Conservation (phyloP, 306 rosid genomes). For the Casuarina glauca region DNA sequence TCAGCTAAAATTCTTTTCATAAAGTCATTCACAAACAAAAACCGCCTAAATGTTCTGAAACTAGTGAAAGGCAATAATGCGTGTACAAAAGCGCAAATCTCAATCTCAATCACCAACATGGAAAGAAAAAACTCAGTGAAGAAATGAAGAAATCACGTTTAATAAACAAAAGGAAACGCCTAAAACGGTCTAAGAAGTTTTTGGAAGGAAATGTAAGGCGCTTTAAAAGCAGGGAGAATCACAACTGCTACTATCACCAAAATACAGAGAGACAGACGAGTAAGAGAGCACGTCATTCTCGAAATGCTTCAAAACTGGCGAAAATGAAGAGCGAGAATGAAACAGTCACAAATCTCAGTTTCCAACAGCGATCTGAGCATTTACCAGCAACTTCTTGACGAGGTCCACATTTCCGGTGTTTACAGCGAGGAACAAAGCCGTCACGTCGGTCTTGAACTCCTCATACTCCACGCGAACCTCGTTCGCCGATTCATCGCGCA, state of each 20-base stretch:
- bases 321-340: constrained; percentile 22
- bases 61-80: constrained; percentile 5
- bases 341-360: constrained; percentile 38
- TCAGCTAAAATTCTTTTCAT: neutral
- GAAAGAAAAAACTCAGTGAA: neutral
- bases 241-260: neutral
- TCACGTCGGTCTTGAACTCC: constrained; percentile 80
- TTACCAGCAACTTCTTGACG: constrained; percentile 75
- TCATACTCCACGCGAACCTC: constrained; percentile 56
- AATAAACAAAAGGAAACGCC: neutral
- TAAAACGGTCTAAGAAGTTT: neutral
- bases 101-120: neutral
- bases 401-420: constrained; percentile 59
- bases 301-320: neutral
- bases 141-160: too few relatives aligned
- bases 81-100: constrained; percentile 3
- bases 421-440: constrained; percentile 88
- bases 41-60: neutral
- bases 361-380: constrained; percentile 27
- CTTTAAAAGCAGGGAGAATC: constrained; percentile 21
- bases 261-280: neutral
- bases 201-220: constrained; percentile 11
- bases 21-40: neutral
- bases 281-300: neutral
- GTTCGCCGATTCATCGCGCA: constrained; percentile 55